phyloP scores from a whole-genome alignment of 192 early-diverging fungal genomes.

The Entophlyctis luteolus region DNA sequence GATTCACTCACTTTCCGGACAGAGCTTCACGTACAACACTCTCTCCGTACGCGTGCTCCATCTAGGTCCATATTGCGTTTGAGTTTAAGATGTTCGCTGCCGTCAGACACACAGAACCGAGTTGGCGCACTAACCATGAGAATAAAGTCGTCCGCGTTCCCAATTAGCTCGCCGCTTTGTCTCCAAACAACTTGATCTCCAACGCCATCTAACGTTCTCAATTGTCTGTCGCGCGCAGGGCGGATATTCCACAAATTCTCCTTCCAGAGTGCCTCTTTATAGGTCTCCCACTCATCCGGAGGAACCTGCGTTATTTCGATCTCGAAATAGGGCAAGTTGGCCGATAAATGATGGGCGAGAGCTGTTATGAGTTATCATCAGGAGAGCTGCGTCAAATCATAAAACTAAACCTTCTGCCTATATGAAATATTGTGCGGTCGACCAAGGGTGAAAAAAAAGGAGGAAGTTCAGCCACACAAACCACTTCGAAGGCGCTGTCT shows the following conservation, averaged over 20 bases:
- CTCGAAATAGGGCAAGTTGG: constrained; percentile 15
- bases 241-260: constrained; percentile 12
- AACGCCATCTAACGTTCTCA: constrained; percentile 10
- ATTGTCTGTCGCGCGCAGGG: constrained; percentile 8
- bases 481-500: too few species aligned
- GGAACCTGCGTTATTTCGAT: constrained; percentile 14
- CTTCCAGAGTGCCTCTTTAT: background rate
- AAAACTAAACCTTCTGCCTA: too few species aligned
- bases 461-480: too few species aligned
- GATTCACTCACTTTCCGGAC: too few species aligned
- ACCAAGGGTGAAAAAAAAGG: too few species aligned
- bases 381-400: too few species aligned
- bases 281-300: constrained; percentile 8
- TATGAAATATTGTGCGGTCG: too few species aligned
- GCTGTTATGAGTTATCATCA: too few species aligned
- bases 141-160: constrained; percentile 19
- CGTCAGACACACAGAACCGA: background rate
- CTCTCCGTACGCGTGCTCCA: constrained; percentile 16
- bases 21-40: background rate
- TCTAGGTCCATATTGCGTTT: background rate
- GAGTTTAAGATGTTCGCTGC: background rate
- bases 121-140: background rate
- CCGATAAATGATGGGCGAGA: constrained; percentile 9
- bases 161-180: constrained; percentile 18
- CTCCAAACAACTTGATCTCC: constrained; percentile 12